A percentile compares a stretch with the other conserved stretches of the same genome.
phyloP scores from a whole-genome alignment of 2,329 filamentous ascomycete genomes.

The Penicillium aurantiogriseum region DNA sequence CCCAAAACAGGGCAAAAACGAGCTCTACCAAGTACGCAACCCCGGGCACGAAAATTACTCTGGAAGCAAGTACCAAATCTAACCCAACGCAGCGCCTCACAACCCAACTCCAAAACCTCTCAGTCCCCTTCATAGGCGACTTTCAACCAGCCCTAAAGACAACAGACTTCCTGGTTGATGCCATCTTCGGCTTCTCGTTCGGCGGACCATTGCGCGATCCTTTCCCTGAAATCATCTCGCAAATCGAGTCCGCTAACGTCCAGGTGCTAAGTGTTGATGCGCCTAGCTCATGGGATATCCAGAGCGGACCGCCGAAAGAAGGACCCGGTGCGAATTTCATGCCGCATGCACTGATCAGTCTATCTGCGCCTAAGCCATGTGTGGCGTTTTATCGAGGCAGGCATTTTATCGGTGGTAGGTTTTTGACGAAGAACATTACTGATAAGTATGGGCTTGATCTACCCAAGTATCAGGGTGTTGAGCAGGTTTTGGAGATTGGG shows the following conservation, averaged over 20 bases:
- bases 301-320: conserved; percentile 72
- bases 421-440: conserved; percentile 73
- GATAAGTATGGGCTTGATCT: conserved; percentile 83
- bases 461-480: conserved; percentile 78
- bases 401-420: conserved; percentile 91
- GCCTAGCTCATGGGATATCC: conserved; percentile 92
- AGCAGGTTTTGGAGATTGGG: conserved; percentile 80
- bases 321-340: conserved; percentile 78
- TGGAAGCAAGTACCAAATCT: background rate
- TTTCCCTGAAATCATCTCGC: conserved; percentile 76
- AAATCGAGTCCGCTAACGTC: conserved; percentile 68
- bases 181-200: conserved; percentile 96
- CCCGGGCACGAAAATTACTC: conserved; percentile 4
- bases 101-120: conserved; percentile 79
- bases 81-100: conserved; percentile 63
- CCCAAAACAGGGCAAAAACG: conserved; percentile 86
- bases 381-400: conserved; percentile 79
- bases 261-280: conserved; percentile 89
- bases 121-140: conserved; percentile 79
- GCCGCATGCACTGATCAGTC: conserved; percentile 75
- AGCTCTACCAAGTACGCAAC: conserved; percentile 71
- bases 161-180: conserved; percentile 82
- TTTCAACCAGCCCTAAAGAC: conserved; percentile 65
- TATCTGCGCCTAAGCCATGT: conserved; percentile 91
- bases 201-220: conserved; percentile 88